Base-by-base conservation (phyloP, 441 rosid genomes). In the Pelargonium myrrhifolium region DNA sequence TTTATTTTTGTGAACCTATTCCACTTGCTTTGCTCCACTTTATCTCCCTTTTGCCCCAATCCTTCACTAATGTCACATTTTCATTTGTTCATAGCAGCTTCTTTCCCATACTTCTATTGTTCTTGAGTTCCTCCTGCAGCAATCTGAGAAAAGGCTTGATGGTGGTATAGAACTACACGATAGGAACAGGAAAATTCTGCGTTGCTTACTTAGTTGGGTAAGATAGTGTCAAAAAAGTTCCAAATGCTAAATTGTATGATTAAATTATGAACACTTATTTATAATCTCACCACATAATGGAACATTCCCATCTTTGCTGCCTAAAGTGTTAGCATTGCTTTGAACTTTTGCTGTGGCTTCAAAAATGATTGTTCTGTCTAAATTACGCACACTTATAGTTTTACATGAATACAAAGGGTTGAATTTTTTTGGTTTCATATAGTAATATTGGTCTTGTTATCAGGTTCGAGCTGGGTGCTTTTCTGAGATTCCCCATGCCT, bases 121-220 rank as follows among this genome's bases (percentile, higher is more conserved):
- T 76, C 85, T 93, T 22, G 98, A 90, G 69, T 93, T 93, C 85
- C 84, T 93, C 31, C 83, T 87, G 67, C 89, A 84, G 77, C 94
- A 90, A 77, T 90, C 98, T 70, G 95, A 84, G 79, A 87, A 84
- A 77, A 75, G 74, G 26, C 74, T 75, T 69, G 81, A 85, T 71
- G 81, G 78, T 70, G 76, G 76, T 43, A 14, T 81, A 68, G 90
- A 83, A 70, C 81, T 77, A 18, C 89, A 79, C 67, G 93, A 90
- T 59, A 86, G 79, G 77, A 84, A 77, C 74, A 85, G 88, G 74
- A 93, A 90, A 77, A 82, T 93, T 77, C 84, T 93, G 65, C 97
- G 97, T 22, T 93, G 98, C 81, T 83, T 93, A 71, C 76, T 93
- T 65, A 93, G 98, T 77, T 93, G 98, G 98, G 98, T 93, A 90